Conservation (phyloP, 2,329 filamentous ascomycete species). For the Microdochium nivale region DNA sequence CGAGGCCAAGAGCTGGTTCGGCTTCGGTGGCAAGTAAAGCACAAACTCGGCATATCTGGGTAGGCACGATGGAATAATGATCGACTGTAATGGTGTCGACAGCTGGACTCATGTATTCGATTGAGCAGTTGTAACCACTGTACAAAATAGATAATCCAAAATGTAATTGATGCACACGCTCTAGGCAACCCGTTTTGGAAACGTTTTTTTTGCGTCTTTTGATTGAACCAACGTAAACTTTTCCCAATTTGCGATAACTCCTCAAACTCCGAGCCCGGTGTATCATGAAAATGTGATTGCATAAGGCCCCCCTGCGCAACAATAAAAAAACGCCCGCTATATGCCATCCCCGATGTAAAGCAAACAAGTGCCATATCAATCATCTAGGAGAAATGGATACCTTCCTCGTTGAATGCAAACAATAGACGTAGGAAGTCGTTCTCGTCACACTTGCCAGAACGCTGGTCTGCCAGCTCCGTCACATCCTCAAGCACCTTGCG, state of each 20-base stretch:
- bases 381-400: conserved; percentile 75
- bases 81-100: too few relatives aligned
- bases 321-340: not conserved
- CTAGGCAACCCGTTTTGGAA: too few relatives aligned
- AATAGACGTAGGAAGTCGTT: conserved; percentile 81
- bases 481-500: conserved; percentile 73
- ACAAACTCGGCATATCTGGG: not conserved
- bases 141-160: too few relatives aligned
- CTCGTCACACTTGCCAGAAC: conserved; percentile 82
- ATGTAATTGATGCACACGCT: too few relatives aligned
- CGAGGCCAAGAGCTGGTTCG: conserved; percentile 91
- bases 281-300: not conserved
- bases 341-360: not conserved
- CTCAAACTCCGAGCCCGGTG: not conserved
- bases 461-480: conserved; percentile 71
- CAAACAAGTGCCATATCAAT: not conserved
- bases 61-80: too few relatives aligned
- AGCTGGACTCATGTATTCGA: too few relatives aligned
- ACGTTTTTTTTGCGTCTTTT: too few relatives aligned
- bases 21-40: conserved; percentile 42
- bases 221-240: too few relatives aligned
- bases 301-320: not conserved
- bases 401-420: conserved; percentile 78
- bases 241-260: not conserved
- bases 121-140: too few relatives aligned